Percentiles rank a stretch among this genome's conserved stretches.
phyloP scores from a whole-genome alignment of 768 basidiomycete genomes.

The Tulasnella calospora region DNA sequence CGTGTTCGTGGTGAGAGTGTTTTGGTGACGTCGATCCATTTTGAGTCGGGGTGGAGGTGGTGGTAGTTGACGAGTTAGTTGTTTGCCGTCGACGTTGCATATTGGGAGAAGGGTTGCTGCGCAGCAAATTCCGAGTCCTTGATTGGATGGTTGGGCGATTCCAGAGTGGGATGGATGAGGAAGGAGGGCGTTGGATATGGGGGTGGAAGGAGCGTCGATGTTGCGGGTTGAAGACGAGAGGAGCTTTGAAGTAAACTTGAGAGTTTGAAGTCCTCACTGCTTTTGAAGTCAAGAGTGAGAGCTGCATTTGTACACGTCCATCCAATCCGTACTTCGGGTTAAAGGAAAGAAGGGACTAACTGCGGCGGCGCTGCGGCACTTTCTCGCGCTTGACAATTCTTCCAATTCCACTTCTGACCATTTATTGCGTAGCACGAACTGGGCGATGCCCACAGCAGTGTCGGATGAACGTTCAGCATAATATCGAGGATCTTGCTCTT shows the following conservation, averaged over 20 bases:
- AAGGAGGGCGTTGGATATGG: neutral
- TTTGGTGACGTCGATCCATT: conserved; percentile 9
- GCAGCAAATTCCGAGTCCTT: neutral
- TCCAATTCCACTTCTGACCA: conserved; percentile 5
- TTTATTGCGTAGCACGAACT: neutral
- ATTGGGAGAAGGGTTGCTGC: neutral
- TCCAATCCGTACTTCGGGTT: neutral
- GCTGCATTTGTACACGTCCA: conserved; percentile 5
- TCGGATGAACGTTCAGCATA: neutral
- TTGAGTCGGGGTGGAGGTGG: neutral
- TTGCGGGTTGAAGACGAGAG: neutral
- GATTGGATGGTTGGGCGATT: neutral
- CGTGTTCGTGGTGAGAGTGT: conserved; percentile 7
- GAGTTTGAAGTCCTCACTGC: neutral
- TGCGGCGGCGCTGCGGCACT: neutral
- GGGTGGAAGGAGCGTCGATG: neutral
- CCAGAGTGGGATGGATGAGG: neutral
- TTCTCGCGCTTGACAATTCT: neutral
- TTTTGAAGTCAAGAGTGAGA: neutral
- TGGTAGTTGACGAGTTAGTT: neutral
- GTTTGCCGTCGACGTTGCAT: neutral
- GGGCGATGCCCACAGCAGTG: neutral
- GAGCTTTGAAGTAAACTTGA: neutral
- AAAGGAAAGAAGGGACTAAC: neutral
- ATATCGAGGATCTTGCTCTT: neutral